phyloP scores from a whole-genome alignment of 306 rosid species.

The Corylus americana region DNA sequence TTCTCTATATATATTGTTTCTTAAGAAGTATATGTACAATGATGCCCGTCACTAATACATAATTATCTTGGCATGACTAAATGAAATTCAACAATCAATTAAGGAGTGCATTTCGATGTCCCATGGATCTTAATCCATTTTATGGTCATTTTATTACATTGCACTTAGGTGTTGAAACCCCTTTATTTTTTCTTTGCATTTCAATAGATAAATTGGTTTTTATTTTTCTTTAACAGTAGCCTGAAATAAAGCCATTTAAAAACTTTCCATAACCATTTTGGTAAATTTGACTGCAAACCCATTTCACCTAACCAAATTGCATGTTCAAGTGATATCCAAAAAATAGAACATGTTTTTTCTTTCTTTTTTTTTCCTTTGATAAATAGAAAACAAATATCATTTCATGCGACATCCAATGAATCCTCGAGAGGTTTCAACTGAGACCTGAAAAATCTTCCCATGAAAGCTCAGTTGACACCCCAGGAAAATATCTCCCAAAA shows the following conservation, averaged over 20 bases:
- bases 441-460: constrained; percentile 95
- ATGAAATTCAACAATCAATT: background rate
- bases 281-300: background rate
- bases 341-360: background rate
- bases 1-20: background rate
- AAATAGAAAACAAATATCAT: constrained; percentile 4
- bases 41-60: background rate
- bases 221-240: background rate
- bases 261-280: background rate
- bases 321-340: background rate
- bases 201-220: background rate
- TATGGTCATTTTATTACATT: background rate
- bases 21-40: background rate
- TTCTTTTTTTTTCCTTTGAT: background rate
- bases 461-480: constrained; percentile 49
- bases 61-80: background rate
- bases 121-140: background rate
- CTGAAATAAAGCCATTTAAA: background rate
- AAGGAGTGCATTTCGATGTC: background rate
- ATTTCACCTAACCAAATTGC: background rate
- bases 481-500: constrained; percentile 78
- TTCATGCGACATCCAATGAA: constrained; percentile 14
- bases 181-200: background rate
- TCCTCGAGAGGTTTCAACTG: constrained; percentile 3
- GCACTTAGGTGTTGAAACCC: background rate